Conservation (phyloP, 1,284 basidiomycete species). For the Phellopilus nigrolimitatus region DNA sequence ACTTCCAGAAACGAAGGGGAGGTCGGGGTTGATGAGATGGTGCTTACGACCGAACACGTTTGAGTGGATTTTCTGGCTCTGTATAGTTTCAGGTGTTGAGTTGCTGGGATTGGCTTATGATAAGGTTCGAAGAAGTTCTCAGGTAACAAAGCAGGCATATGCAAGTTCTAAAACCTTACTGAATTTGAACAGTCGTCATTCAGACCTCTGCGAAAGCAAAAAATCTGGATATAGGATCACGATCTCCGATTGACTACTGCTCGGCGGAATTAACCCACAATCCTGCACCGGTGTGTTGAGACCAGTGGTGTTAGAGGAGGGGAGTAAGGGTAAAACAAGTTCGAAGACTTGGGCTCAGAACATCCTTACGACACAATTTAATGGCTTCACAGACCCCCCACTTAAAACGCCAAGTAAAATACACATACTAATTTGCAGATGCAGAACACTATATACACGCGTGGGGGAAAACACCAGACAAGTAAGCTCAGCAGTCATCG, state of each 20-base stretch:
- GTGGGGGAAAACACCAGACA: background rate
- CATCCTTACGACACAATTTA: too few species aligned
- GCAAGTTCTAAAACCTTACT: background rate
- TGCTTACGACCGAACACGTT: too few species aligned
- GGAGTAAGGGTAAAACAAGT: too few species aligned
- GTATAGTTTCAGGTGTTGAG: background rate
- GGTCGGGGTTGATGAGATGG: too few species aligned
- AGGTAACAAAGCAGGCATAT: too few species aligned
- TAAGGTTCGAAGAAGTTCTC: background rate
- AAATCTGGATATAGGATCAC: too few species aligned
- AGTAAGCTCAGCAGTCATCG: background rate
- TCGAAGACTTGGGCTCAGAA: too few species aligned
- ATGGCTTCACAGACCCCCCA: slow-evolving; percentile 3
- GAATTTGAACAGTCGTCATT: background rate
- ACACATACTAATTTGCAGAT: slow-evolving; percentile 8
- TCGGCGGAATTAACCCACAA: background rate
- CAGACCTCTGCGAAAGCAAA: too few species aligned
- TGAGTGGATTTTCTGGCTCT: background rate
- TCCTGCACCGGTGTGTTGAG: background rate
- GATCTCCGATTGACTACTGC: too few species aligned
- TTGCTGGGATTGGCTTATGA: slow-evolving; percentile 5
- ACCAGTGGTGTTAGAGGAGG: too few species aligned
- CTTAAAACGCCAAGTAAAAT: slow-evolving; percentile 1
- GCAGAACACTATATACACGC: slow-evolving; percentile 10
- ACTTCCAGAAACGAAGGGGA: too few species aligned